A percentile compares a stretch with the other conserved stretches of the same genome.
phyloP scores from a whole-genome alignment of 169 alveolate genomes.

The Theileria sp. region DNA sequence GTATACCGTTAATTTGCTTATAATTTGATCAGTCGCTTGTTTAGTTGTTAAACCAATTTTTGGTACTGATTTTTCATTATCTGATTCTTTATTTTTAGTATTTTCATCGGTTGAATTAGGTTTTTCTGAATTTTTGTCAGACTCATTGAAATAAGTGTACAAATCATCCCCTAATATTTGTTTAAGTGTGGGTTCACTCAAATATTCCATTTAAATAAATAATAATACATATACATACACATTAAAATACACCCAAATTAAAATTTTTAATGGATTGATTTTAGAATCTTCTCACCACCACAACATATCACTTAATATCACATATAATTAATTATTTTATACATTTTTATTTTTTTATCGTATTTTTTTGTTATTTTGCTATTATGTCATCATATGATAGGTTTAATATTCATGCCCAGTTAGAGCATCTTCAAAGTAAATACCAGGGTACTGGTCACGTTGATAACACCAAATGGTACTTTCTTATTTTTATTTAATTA shows the following conservation, averaged over 20 bases:
- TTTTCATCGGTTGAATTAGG: not conserved
- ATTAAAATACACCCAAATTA: not conserved
- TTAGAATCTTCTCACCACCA: constrained; percentile 2
- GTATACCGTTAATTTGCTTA: constrained; percentile 37
- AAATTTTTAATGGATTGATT: not conserved
- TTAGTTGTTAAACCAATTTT: constrained; percentile 56
- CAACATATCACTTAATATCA: not conserved
- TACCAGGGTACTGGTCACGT: constrained; percentile 94
- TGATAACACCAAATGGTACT: constrained; percentile 88
- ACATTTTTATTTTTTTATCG: not conserved
- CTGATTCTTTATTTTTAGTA: not conserved
- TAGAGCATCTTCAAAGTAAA: constrained; percentile 92
- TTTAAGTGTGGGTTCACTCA: not conserved
- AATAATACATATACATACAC: not conserved
- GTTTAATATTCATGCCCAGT: constrained; percentile 87
- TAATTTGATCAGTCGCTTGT: constrained; percentile 51
- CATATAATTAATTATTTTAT: not conserved
- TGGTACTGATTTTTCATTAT: constrained; percentile 1
- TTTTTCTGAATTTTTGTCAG: not conserved
- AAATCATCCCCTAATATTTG: not conserved
- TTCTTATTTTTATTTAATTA: constrained; percentile 4
- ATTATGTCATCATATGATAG: constrained; percentile 83
- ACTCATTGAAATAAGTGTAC: not conserved
- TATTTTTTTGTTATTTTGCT: not conserved
- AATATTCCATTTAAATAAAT: not conserved